A percentile compares a stretch with the other conserved stretches of the same genome.
Evolutionary conservation across 2,329 filamentous ascomycete species (phyloP).

Genomic region (Aspergillus sojae): DNA sequence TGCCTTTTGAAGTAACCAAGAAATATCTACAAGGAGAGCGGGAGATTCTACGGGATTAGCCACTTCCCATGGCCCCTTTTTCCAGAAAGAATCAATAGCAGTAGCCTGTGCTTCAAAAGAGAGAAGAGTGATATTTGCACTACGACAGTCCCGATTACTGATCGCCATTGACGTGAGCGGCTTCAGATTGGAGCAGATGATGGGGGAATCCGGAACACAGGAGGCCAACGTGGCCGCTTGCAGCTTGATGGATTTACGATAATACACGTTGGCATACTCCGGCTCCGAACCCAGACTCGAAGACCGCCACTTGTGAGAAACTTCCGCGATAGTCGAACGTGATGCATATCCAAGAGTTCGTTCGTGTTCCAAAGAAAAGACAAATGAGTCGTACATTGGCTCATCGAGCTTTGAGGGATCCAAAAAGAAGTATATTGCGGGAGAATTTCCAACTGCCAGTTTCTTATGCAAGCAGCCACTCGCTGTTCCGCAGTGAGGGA

Average conservation of each 20-base stretch:
- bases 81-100: constrained; percentile 19
- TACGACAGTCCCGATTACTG: constrained; percentile 28
- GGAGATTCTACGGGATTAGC: constrained; percentile 30
- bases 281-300: constrained; percentile 23
- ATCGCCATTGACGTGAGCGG: constrained; percentile 18
- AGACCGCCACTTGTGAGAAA: constrained; percentile 52
- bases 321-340: constrained; percentile 49
- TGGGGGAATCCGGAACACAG: constrained; percentile 20
- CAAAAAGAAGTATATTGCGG: constrained; percentile 58
- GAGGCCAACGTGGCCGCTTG: constrained; percentile 23
- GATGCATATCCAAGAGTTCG: constrained; percentile 50
- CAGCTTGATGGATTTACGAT: constrained; percentile 32
- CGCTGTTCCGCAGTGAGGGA: constrained; percentile 62
- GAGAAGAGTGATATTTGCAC: constrained; percentile 35
- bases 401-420: constrained; percentile 56
- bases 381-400: constrained; percentile 54
- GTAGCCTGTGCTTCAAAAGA: constrained; percentile 27
- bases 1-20: constrained; percentile 38
- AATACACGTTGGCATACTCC: constrained; percentile 31
- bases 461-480: constrained; percentile 57
- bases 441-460: constrained; percentile 12
- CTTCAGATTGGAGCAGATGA: constrained; percentile 26
- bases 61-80: constrained; percentile 29
- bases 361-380: constrained; percentile 56
- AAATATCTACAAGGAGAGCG: constrained; percentile 27